A percentile compares a stretch with the other conserved stretches of the same genome.
phyloP scores from a whole-genome alignment of 345 rosid genomes.

The Brassica juncea region DNA sequence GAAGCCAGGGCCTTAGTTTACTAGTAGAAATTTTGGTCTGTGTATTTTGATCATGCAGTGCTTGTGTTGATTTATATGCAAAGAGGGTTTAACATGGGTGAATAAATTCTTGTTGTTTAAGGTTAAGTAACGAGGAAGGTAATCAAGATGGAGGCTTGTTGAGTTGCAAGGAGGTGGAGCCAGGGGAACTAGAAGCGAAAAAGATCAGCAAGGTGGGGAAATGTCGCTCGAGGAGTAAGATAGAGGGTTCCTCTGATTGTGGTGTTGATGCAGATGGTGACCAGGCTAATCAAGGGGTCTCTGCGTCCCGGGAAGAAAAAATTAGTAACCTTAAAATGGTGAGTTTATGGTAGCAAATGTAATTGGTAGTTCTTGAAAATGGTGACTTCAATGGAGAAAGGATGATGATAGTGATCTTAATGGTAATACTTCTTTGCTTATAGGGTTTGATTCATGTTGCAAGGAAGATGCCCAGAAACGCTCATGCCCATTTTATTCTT shows the following conservation, averaged over 20 bases:
- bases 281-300: constrained; percentile 61
- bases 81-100: background rate
- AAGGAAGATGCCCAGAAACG: constrained; percentile 95
- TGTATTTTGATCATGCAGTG: background rate
- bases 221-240: constrained; percentile 68
- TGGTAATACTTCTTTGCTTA: constrained; percentile 15
- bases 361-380: background rate
- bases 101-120: constrained; percentile 26
- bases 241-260: constrained; percentile 63
- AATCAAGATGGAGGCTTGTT: constrained; percentile 55
- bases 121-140: constrained; percentile 57
- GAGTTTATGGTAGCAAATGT: constrained; percentile 34
- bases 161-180: constrained; percentile 56
- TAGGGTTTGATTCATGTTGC: constrained; percentile 96
- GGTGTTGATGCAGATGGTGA: constrained; percentile 83
- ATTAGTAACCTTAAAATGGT: constrained; percentile 96
- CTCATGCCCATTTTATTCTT: constrained; percentile 94
- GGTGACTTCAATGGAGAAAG: background rate
- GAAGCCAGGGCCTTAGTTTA: background rate
- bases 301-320: constrained; percentile 87
- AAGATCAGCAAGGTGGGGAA: constrained; percentile 56
- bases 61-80: background rate
- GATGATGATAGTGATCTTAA: background rate
- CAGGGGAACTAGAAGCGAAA: constrained; percentile 61
- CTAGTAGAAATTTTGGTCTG: background rate